A percentile compares a stretch with the other conserved stretches of the same genome.
Evolutionary conservation across 805 yeast genomes (phyloP).

Genomic region (Ogataea trehalophila): DNA sequence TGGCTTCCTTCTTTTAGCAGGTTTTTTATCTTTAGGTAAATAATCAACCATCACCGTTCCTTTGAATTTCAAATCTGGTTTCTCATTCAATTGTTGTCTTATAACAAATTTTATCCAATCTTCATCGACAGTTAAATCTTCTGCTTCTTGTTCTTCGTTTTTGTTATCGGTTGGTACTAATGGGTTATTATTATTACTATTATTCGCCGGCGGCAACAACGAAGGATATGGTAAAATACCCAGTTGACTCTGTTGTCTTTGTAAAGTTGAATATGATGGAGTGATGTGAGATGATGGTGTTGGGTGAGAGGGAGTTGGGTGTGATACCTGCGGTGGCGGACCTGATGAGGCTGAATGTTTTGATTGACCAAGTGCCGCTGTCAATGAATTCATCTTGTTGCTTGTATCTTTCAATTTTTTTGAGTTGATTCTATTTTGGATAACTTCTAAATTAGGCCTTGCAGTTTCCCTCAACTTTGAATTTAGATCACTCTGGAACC

Average conservation of each 20-base stretch:
- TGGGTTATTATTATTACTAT: not conserved
- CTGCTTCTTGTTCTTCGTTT: conserved; percentile 4
- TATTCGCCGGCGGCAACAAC: not conserved
- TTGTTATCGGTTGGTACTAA: not conserved
- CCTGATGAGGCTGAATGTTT: conserved; percentile 2
- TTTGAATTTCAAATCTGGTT: conserved; percentile 22
- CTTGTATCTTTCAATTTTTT: conserved; percentile 21
- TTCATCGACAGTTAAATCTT: conserved; percentile 22
- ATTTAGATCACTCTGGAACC: conserved; percentile 47
- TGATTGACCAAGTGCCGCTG: conserved; percentile 30
- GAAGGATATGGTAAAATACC: conserved; percentile 2
- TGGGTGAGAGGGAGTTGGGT: not conserved
- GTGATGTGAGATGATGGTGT: conserved; percentile 15
- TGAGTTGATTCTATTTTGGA: conserved; percentile 19
- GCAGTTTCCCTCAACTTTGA: conserved; percentile 37
- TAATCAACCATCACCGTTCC: conserved; percentile 25
- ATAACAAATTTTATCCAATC: conserved; percentile 31
- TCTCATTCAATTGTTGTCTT: conserved; percentile 24
- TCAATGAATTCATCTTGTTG: conserved; percentile 29
- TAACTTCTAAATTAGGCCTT: conserved; percentile 27
- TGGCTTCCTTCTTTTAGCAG: conserved; percentile 15
- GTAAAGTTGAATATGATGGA: not conserved
- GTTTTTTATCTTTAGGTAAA: conserved; percentile 24
- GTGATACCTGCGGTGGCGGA: conserved; percentile 11
- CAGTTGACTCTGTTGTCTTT: conserved; percentile 10